phyloP scores from a whole-genome alignment of 2,329 filamentous ascomycete genomes.

The Tolypocladium tropicale region DNA sequence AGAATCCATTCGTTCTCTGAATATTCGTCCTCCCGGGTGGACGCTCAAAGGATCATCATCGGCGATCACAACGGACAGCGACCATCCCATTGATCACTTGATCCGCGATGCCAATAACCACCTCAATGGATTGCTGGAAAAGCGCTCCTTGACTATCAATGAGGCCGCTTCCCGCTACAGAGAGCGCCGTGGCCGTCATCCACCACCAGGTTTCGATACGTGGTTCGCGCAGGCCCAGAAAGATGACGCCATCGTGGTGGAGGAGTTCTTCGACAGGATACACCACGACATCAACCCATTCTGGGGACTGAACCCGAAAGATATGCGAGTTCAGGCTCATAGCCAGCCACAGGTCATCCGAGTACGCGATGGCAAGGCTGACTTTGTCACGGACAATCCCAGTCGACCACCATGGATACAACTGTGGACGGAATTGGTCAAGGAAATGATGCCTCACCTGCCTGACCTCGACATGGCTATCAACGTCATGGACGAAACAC shows the following conservation, averaged over 20 bases:
- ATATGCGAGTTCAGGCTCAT: slow-evolving; percentile 26
- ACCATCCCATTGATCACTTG: background rate
- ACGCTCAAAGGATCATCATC: background rate
- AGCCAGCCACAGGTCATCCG: slow-evolving; percentile 34
- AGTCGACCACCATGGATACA: slow-evolving; percentile 33
- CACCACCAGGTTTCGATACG: slow-evolving; percentile 50
- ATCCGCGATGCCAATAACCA: background rate
- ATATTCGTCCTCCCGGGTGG: background rate
- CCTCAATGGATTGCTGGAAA: background rate
- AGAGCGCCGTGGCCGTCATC: slow-evolving; percentile 44
- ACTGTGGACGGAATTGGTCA: slow-evolving; percentile 38
- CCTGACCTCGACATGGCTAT: slow-evolving; percentile 59
- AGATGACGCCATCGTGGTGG: slow-evolving; percentile 43
- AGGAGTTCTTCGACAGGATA: slow-evolving; percentile 55
- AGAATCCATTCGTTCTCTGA: background rate
- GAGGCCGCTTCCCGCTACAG: slow-evolving; percentile 47
- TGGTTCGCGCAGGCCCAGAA: slow-evolving; percentile 47
- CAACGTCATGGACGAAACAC: slow-evolving; percentile 53
- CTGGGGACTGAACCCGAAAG: slow-evolving; percentile 41
- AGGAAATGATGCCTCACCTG: slow-evolving; percentile 39
- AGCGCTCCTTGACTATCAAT: slow-evolving; percentile 18
- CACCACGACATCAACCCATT: slow-evolving; percentile 52
- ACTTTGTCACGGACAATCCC: slow-evolving; percentile 24
- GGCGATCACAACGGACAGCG: rapidly evolving
- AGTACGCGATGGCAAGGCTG: slow-evolving; percentile 33